Evolutionary conservation across 2,329 filamentous ascomycete genomes (phyloP), one percentile per base, ranked within the genome.

Genomic region (Epichloe coenophiala): DNA sequence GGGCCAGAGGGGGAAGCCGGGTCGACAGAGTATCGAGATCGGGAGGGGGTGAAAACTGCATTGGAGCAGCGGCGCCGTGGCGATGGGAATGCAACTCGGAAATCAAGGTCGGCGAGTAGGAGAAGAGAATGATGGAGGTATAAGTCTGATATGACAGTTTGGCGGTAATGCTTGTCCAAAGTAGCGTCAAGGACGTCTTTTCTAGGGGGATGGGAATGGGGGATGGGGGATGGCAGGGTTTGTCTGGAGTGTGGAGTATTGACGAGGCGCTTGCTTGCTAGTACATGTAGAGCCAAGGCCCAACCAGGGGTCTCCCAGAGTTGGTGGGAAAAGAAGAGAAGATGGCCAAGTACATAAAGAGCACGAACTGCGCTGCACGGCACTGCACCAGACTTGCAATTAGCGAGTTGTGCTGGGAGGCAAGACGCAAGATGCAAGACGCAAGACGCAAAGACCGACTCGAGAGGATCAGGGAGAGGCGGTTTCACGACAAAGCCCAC

Each of bases 11-110:
- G 8, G 60, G 59, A 9, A 61, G 53, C n/a, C 60, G 56, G 41
- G 57, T 56, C 45, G 58, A 56, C 45, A 63, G 59, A 37, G 61
- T 55, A 55, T 63, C 59, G 53, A 63, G 56, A 17, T 55, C 54
- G n/a, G 47, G 49, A 38, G 52, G 54, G 23, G 52, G 43, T 50
- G 56, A 53, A 38, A 61, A 57, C 15, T 62, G 57, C 54, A 65
- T 62, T 48, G 58, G 45, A 48, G 57, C 56, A n/a, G 56, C 19
- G 44, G 33, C 50, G 21, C 39, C 23, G 33, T 41, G 49, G 41
- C 40, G 17, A 36, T 37, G n/a, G 17, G 2, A 40, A 37, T 5
- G 47, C 31, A 13, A 43, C 21, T 38, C 31, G 40, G 35, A 31
- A 21, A 44, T 41, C 17, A n/a, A 35, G 47, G 6, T 19, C 33